A percentile compares a stretch with the other conserved stretches of the same genome.
These are phyloP conservation scores for Wickerhamiella parazyma DNA, from an alignment of 805 yeast genomes.

Conservation along the genomic window DNA sequence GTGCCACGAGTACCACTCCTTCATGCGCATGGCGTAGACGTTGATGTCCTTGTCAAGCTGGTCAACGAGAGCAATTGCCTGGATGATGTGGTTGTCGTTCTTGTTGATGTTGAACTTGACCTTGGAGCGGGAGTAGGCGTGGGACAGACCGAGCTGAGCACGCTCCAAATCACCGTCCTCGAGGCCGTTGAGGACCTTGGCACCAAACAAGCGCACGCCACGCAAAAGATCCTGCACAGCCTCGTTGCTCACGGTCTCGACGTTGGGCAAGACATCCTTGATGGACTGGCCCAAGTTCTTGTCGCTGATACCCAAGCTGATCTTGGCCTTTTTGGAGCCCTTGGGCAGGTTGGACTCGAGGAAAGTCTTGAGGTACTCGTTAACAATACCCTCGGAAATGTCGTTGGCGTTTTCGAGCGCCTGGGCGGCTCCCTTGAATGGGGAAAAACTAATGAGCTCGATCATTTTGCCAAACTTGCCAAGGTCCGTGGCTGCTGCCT, in stretches of 20 bases:
- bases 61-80: conserved; percentile 94
- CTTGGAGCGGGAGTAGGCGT: conserved; percentile 97
- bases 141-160: conserved; percentile 97
- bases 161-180: conserved; percentile 93
- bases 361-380: conserved; percentile 79
- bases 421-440: conserved; percentile 98
- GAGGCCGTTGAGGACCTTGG: conserved; percentile 76
- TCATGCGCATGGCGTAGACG: conserved; percentile 92
- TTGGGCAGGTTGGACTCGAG: conserved; percentile 86
- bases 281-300: conserved; percentile 92
- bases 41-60: conserved; percentile 97
- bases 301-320: conserved; percentile 80
- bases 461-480: conserved; percentile 81
- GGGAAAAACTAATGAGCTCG: conserved; percentile 89
- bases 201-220: conserved; percentile 86
- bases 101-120: conserved; percentile 98
- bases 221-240: conserved; percentile 88
- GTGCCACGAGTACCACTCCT: conserved; percentile 99
- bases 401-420: conserved; percentile 98
- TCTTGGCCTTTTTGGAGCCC: conserved; percentile 50
- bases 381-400: conserved; percentile 90
- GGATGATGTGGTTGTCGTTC: conserved; percentile 97
- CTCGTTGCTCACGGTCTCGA: conserved; percentile 84
- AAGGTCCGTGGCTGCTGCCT: conserved; percentile 74
- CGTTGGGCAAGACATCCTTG: conserved; percentile 76